Percentiles rank a stretch among this genome's conserved stretches.
phyloP scores from a whole-genome alignment of 805 yeast genomes.

The Torulaspora gathmanii region DNA sequence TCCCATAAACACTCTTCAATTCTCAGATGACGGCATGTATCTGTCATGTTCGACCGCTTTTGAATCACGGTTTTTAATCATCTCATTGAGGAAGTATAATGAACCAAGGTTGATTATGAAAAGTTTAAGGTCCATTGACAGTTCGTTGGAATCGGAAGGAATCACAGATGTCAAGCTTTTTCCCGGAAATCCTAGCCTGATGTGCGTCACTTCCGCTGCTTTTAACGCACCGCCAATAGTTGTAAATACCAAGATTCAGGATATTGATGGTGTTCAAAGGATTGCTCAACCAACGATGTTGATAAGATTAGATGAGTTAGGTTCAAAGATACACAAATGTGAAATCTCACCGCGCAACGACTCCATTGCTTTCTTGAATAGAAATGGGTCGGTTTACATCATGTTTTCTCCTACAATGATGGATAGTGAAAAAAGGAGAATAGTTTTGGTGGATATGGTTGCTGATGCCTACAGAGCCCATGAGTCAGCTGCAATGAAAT shows the following conservation, averaged over 20 bases:
- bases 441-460: slow-evolving; percentile 63
- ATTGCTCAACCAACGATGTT: slow-evolving; percentile 59
- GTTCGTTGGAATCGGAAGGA: slow-evolving; percentile 78
- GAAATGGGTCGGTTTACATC: slow-evolving; percentile 69
- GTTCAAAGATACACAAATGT: slow-evolving; percentile 68
- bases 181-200: slow-evolving; percentile 53
- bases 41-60: slow-evolving; percentile 62
- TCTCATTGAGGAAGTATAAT: slow-evolving; percentile 57
- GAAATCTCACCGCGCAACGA: slow-evolving; percentile 83
- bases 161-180: slow-evolving; percentile 76
- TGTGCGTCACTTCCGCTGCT: slow-evolving; percentile 57
- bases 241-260: slow-evolving; percentile 57
- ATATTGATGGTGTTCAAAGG: slow-evolving; percentile 36
- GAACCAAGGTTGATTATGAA: slow-evolving; percentile 68
- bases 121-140: slow-evolving; percentile 57
- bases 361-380: slow-evolving; percentile 73
- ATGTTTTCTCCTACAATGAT: slow-evolving; percentile 59
- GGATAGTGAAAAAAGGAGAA: slow-evolving; percentile 48
- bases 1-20: slow-evolving; percentile 68
- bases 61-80: slow-evolving; percentile 75
- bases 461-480: slow-evolving; percentile 64
- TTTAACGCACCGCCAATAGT: slow-evolving; percentile 63
- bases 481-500: slow-evolving; percentile 75
- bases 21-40: slow-evolving; percentile 67
- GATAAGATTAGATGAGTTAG: slow-evolving; percentile 70